Conservation (phyloP, 345 rosid genomes). For the Erodium maritimum region DNA sequence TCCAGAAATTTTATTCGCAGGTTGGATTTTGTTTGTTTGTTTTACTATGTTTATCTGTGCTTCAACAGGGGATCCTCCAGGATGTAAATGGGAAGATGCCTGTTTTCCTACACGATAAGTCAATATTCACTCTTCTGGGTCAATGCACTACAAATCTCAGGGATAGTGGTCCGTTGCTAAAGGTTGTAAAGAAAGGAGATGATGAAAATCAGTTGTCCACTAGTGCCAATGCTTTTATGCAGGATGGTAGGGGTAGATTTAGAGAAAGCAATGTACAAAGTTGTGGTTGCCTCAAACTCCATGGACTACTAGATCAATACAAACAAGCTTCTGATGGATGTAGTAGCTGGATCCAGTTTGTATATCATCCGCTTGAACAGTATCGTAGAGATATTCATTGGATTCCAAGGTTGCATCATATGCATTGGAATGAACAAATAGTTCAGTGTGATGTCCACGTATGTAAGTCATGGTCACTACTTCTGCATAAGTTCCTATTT, state of each 20-base stretch:
- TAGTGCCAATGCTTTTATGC: conserved; percentile 4
- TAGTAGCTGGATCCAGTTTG: conserved; percentile 47
- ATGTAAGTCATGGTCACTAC: conserved; percentile 66
- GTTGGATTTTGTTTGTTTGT: not conserved
- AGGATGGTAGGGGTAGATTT: not conserved
- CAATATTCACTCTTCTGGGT: conserved; percentile 58
- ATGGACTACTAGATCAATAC: conserved; percentile 21
- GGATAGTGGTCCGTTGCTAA: conserved; percentile 12
- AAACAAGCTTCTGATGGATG: conserved; percentile 16
- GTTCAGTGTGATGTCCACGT: conserved; percentile 67
- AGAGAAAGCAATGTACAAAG: conserved; percentile 8
- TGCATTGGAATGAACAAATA: conserved; percentile 56
- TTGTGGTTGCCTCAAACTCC: conserved; percentile 30
- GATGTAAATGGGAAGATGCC: conserved; percentile 48
- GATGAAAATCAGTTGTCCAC: conserved; percentile 9
- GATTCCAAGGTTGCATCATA: conserved; percentile 60
- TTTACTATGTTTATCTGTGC: not conserved
- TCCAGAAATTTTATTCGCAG: too few species aligned
- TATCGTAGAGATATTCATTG: conserved; percentile 15
- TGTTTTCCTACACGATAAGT: conserved; percentile 35
- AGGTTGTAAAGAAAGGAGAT: conserved; percentile 14
- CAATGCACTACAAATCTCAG: conserved; percentile 19
- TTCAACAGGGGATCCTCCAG: conserved; percentile 39
- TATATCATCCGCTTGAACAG: conserved; percentile 21
- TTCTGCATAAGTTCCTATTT: conserved; percentile 13